Base-by-base conservation (phyloP, 2,329 filamentous ascomycete genomes). In the Apiospora pterosperma region DNA sequence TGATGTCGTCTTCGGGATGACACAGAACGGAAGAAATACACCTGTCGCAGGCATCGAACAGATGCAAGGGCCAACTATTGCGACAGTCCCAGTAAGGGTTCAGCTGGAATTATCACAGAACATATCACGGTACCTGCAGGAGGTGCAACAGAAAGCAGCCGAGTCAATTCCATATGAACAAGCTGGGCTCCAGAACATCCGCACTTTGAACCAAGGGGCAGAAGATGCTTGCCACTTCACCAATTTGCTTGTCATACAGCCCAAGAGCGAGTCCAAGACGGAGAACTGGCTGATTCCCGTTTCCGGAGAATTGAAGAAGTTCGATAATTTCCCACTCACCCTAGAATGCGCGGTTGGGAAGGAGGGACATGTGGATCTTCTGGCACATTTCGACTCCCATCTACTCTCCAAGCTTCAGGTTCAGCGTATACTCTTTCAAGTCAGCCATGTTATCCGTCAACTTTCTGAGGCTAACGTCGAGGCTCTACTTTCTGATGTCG, bases 161-260 rank as follows among this genome's bases (percentile, higher is more conserved):
- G 74, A 79, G 4, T 81, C 82, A 67, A 82, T 85, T 12, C 80
- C 81, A 0, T 79, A 85, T 69, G 80, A 86, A 66, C 84, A 87
- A 66, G 36, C 48, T 4, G 64, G 64, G 23, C 62, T 66, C 6
- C 62, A 64, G 19, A 36, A 62, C 36, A 66, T 66, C 44, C 39
- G 42, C 19, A 21, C 38, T 4, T n/a, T 66, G 3, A 52, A 34
- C 21, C 42, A 31, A 19, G 64, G 48, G 2, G 36, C 62, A 7
- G 21, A 58, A 31, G 39, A 36, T 31, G 62, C 64, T 11, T 42
- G 52, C 38, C n/a, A 44, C 8, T 66, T 66, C 55, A 76, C 76
- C 39, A 81, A 76, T 23, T 69, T 79, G 21, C 69, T 82, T 2
- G 74, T 79, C 21, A 73, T 81, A 28, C 78, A 81, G 19, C 66